Evolutionary conservation across 78 protist genomes (phyloP).

Genomic region (Dictyostelium discoideum): DNA sequence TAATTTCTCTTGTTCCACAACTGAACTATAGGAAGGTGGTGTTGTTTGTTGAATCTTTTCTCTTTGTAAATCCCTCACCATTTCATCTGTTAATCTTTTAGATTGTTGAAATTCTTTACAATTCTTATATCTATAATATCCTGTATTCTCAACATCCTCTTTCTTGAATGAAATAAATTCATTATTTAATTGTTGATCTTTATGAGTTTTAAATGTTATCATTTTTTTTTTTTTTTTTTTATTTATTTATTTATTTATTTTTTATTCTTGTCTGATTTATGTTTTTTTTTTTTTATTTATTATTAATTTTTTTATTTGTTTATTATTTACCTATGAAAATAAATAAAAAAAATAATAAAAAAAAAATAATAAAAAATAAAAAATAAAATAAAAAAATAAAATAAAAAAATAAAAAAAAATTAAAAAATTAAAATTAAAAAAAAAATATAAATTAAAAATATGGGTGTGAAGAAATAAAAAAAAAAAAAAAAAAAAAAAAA

Average conservation of each 20-base stretch:
- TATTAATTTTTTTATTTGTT: too few relatives aligned
- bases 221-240: background rate
- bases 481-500: too few relatives aligned
- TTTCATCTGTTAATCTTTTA: background rate
- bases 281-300: too few relatives aligned
- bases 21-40: background rate
- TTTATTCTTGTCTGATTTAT: background rate
- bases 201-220: background rate
- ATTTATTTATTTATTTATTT: too few relatives aligned
- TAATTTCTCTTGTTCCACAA: background rate
- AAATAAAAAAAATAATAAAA: too few relatives aligned
- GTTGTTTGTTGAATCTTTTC: background rate
- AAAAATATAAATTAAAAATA: too few relatives aligned
- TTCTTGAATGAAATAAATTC: conserved; percentile 7
- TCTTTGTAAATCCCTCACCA: background rate
- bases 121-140: background rate
- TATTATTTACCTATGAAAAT: background rate
- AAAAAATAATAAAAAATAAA: too few relatives aligned
- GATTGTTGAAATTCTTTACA: background rate
- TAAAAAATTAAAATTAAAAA: too few relatives aligned
- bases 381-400: too few relatives aligned
- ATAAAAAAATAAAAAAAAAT: too few relatives aligned
- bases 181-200: background rate
- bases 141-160: background rate
- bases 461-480: too few relatives aligned